Percentiles rank a stretch among this genome's conserved stretches.
These are phyloP conservation scores for Xylaria sp. DNA, from an alignment of 2,329 filamentous ascomycete species.

Conservation along the genomic window DNA sequence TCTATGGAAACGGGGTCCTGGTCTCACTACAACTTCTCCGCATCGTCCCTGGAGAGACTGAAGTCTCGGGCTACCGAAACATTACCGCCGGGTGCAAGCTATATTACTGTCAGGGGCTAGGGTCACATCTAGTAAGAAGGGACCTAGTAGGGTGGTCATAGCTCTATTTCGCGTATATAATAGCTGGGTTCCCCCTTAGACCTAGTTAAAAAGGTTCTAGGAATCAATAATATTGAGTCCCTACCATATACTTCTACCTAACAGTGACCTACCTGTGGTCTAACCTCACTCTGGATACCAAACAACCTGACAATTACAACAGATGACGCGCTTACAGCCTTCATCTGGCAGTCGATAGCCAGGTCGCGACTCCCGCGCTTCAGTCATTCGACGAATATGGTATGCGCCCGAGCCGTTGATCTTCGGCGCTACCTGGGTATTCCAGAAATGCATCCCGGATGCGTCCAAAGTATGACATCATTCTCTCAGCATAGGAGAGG, in stretches of 20 bases:
- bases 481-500: neutral
- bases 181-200: no score
- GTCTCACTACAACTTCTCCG: conserved; percentile 4
- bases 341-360: conserved; percentile 61
- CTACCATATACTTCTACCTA: no score
- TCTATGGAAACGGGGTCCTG: neutral
- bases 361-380: conserved; percentile 56
- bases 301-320: no score
- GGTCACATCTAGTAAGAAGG: no score
- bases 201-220: no score
- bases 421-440: conserved; percentile 57
- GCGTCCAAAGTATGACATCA: conserved; percentile 56
- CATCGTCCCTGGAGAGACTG: neutral
- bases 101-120: no score
- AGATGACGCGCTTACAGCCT: conserved; percentile 63
- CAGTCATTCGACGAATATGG: conserved; percentile 38
- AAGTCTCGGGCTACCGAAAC: neutral
- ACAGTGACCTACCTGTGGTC: no score
- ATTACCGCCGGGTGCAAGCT: conserved; percentile 41
- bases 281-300: no score
- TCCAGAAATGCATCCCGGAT: conserved; percentile 55
- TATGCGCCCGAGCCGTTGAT: conserved; percentile 62
- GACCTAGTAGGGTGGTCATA: no score
- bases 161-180: no score
- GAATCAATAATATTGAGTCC: no score